Base-by-base conservation (phyloP, 371 early-diverging fungal genomes). In the Batrachochytrium dendrobatidis region DNA sequence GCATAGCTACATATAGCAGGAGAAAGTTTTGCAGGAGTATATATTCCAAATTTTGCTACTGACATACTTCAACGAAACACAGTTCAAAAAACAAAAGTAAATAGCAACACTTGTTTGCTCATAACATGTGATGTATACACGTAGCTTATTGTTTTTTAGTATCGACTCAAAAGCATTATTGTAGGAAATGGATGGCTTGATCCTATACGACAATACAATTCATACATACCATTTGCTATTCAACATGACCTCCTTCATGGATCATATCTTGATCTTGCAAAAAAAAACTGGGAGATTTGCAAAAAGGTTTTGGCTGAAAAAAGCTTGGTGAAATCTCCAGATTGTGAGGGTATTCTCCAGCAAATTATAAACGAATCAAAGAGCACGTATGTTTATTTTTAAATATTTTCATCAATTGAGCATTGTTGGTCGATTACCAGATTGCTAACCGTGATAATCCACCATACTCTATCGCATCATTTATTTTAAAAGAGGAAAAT, bases 131-230 rank as follows among this genome's bases (percentile, higher is more conserved):
- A n/a, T 28, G 44, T n/a, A 43, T 6, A 18, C 30, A 15, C 53
- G 15, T 8, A 53, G 30, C 4, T n/a, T 55, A 24, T 22, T 31
- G 15, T 7, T 24, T 12, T 5, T 3, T 29, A 32, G 64, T 77
- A 81, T 46, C 76, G 83, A 52, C 55, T 91, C 5, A 66, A 79
- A 56, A 90, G 91, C 2, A 29, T 89, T 1, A 75, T 80, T 15
- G 86, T 93, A 58, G 91, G 91, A 10, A 93, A 91, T 64, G 92
- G 92, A 20, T 93, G 93, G 93, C 87, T 91, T 5, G 89, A 90
- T 39, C 85, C 91, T 0, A 26, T 71, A 17, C 78, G 80, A 45
- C 53, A 77, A 71, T 78, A 78, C 62, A 39, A 31, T 10, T 50
- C 71, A 28, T 70, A 65, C 44, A 30, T 75, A 26, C 60, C 64